phyloP scores from a whole-genome alignment of 208 protist species.

The Zelonia costaricensis region DNA sequence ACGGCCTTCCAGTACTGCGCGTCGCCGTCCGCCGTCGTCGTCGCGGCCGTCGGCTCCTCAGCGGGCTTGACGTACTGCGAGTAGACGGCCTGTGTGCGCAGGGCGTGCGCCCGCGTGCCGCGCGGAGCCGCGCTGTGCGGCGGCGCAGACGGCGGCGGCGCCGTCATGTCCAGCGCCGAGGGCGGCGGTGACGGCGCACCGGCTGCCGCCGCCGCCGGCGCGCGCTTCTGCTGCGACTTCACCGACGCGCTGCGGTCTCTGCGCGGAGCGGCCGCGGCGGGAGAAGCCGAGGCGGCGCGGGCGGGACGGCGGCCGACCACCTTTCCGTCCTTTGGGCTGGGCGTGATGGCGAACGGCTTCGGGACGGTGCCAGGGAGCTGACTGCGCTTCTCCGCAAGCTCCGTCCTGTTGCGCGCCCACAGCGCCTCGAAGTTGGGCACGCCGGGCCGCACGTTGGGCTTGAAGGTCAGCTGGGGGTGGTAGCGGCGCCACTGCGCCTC shows the following conservation, averaged over 20 bases:
- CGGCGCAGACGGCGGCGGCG: neutral
- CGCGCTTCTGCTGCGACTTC: no score
- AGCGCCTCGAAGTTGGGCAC: conserved; percentile 80
- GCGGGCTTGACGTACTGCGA: conserved; percentile 46
- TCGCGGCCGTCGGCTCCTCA: conserved; percentile 21
- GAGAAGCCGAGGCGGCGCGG: conserved; percentile 10
- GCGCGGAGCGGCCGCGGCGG: neutral
- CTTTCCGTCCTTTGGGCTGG: conserved; percentile 20
- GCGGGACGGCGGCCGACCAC: conserved; percentile 16
- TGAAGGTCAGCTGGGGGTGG: conserved; percentile 76
- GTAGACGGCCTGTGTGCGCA: conserved; percentile 77
- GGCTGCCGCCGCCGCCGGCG: neutral
- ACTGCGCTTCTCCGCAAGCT: conserved; percentile 49
- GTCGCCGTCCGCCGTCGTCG: conserved; percentile 23
- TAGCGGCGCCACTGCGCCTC: conserved; percentile 20
- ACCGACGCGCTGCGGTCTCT: no score
- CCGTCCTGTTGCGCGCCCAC: conserved; percentile 59
- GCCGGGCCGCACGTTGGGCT: conserved; percentile 66
- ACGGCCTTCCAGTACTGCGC: conserved; percentile 30
- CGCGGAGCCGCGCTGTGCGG: conserved; percentile 22
- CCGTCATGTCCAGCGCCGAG: neutral
- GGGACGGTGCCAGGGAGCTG: conserved; percentile 37
- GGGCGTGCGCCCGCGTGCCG: conserved; percentile 78
- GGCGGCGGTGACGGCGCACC: neutral
- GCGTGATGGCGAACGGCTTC: conserved; percentile 64